Evolutionary conservation across 208 protist genomes (phyloP).

Genomic region (Tritrichomonas foetus): DNA sequence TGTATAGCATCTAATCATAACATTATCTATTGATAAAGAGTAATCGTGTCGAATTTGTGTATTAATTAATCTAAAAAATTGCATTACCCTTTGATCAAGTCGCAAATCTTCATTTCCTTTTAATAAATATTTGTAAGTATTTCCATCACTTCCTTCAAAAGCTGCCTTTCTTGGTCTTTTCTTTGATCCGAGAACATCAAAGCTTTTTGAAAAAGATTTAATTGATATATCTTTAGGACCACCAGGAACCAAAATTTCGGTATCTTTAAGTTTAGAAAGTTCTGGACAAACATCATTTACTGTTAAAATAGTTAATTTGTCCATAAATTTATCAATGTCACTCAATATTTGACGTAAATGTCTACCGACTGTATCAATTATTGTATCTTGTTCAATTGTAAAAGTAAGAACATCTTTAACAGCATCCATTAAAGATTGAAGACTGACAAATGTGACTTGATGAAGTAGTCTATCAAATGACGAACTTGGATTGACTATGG

Average conservation of each 20-base stretch:
- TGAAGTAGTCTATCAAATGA: background rate
- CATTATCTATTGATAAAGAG: background rate
- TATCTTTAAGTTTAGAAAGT: background rate
- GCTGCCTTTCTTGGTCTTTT: background rate
- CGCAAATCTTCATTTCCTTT: conserved; percentile 34
- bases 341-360: background rate
- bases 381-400: background rate
- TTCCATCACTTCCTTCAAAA: background rate
- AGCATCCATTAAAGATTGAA: background rate
- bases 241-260: conserved; percentile 16
- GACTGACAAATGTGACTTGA: background rate
- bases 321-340: background rate
- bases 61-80: conserved; percentile 30
- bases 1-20: background rate
- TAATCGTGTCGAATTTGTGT: background rate
- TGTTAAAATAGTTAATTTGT: background rate
- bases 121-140: conserved; percentile 1
- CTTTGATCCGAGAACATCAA: background rate
- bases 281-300: background rate
- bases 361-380: background rate
- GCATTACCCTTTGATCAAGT: conserved; percentile 36
- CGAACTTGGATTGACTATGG: background rate
- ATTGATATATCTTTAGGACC: background rate
- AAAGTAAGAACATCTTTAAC: background rate
- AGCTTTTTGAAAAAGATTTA: background rate